Percentiles rank a stretch among this genome's conserved stretches.
These are phyloP conservation scores for Picochlorum sp. DNA, from an alignment of 139 green algal species.

Conservation along the genomic window DNA sequence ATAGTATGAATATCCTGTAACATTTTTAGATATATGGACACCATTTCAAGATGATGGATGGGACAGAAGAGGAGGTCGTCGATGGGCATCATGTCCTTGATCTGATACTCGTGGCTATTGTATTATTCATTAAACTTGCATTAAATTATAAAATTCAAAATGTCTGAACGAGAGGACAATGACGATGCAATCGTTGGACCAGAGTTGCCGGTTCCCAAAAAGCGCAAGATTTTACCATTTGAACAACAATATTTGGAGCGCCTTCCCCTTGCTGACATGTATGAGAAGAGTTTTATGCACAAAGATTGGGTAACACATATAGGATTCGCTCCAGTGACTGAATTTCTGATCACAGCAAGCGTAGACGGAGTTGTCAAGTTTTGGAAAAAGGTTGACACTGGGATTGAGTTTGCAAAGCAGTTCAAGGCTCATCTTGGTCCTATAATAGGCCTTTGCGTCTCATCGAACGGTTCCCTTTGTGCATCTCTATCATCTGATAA, in stretches of 20 bases:
- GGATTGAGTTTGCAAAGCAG: conserved; percentile 87
- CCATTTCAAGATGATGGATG: too few species aligned
- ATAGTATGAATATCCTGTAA: too few species aligned
- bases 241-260: conserved; percentile 65
- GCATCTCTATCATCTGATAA: conserved; percentile 37
- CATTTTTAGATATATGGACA: too few species aligned
- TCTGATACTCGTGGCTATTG: too few species aligned
- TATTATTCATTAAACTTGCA: neutral
- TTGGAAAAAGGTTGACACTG: conserved; percentile 87
- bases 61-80: too few species aligned
- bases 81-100: conserved; percentile 2
- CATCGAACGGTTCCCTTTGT: conserved; percentile 30
- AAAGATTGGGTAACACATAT: conserved; percentile 85
- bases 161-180: neutral
- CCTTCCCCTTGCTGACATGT: conserved; percentile 75
- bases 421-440: conserved; percentile 77
- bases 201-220: neutral
- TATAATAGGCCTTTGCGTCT: conserved; percentile 49
- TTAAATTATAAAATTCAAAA: neutral
- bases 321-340: conserved; percentile 44
- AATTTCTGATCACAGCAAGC: conserved; percentile 78
- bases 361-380: conserved; percentile 94
- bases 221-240: conserved; percentile 58
- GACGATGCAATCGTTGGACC: neutral
- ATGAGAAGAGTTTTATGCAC: conserved; percentile 98